Evolutionary conservation across 176 grass and related monocot species (phyloP).

Genomic region (Carex pumila): DNA sequence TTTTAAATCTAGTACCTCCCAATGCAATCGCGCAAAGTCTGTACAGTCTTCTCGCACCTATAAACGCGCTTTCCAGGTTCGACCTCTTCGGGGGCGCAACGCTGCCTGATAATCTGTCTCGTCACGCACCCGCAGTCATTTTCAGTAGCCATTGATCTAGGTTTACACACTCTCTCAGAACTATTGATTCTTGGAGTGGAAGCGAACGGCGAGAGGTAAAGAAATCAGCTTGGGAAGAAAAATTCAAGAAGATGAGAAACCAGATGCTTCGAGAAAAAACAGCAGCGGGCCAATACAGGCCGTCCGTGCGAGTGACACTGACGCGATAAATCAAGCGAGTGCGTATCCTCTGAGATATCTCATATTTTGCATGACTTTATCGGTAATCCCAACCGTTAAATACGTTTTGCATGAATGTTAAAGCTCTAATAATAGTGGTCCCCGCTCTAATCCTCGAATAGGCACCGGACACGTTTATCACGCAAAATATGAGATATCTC

Average conservation of each 20-base stretch:
- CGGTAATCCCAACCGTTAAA: too few relatives aligned
- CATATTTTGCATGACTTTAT: too few relatives aligned
- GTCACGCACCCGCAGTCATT: conserved; percentile 25
- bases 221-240: neutral
- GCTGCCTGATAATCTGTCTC: conserved; percentile 51
- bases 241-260: too few relatives aligned
- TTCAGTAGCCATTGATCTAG: conserved; percentile 7
- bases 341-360: too few relatives aligned
- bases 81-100: conserved; percentile 74
- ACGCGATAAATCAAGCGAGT: too few relatives aligned
- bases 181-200: neutral
- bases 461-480: too few relatives aligned
- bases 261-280: neutral
- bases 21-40: conserved; percentile 53
- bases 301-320: too few relatives aligned
- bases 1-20: conserved; percentile 16
- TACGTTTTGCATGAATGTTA: too few relatives aligned
- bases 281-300: too few relatives aligned
- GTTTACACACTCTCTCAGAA: neutral
- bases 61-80: conserved; percentile 66
- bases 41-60: conserved; percentile 82
- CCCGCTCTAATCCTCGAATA: too few relatives aligned
- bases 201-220: neutral
- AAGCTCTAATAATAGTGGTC: too few relatives aligned
- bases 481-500: too few relatives aligned